Base-by-base conservation (phyloP, 2,329 filamentous ascomycete genomes). In the Neofusicoccum umdonicola region DNA sequence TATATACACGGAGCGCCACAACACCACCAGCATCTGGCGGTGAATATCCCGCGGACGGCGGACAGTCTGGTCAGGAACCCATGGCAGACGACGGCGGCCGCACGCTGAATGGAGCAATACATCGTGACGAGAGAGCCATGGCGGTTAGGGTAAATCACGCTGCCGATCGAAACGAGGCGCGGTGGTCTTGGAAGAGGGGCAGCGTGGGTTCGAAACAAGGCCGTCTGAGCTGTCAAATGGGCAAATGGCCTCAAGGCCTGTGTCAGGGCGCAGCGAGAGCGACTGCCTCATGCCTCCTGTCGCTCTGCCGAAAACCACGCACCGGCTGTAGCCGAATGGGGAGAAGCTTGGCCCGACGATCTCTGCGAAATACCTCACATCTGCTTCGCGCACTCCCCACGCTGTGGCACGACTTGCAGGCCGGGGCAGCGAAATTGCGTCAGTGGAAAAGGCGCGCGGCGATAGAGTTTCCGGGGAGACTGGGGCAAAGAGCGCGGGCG, bases 291-390 rank as follows among this genome's bases (percentile, higher is more conserved):
- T 47, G 31, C 11, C 27, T 47, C 42, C 47, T 37, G 41, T 47
- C 34, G 15, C 3, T 8, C 56, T 7, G 56, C 31, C 56, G 44
- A 60, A 60, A 60, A 60, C 56, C 56, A 60, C 56, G 56, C 56
- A 60, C 42, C 56, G 56, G 42, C n/a, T 47, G 56, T 60, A 60
- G 56, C 56, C 56, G 56, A 60, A 60, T 47, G 4, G 11, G 56
- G 56, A 37, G 56, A 60, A 47, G 56, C 56, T 60, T 60, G 56
- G 56, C 56, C 56, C 4, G 56, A 35, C n/a, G 56, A 60, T 60
- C 56, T 39, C n/a, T 13, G 42, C 56, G 56, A 60, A 60, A 60
- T 60, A 35, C 42, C 56, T 60, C 56, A 60, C 31, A 37, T 34
- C 56, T 17, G 42, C 31, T 17, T 12, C 52, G 37, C 39, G n/a